Evolutionary conservation across 176 grass and related monocot species (phyloP), one percentile per base, ranked within the genome.

Genomic region (Zea mays): DNA sequence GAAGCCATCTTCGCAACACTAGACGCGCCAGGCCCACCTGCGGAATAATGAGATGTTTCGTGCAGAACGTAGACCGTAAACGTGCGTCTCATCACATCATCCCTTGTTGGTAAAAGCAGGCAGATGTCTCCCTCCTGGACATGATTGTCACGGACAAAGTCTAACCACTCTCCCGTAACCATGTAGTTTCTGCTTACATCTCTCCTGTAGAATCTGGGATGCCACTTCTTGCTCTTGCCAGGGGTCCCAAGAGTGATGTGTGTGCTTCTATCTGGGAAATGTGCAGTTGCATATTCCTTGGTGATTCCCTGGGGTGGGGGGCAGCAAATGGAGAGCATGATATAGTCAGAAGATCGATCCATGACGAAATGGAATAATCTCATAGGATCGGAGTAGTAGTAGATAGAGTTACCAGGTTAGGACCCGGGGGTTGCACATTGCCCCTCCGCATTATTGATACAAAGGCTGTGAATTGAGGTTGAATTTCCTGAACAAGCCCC

Each of bases 231-330:
- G 50, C 47, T 71, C 43, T 72, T 79, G 9, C 85, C 76, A 9
- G 40, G 70, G 0, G 4, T 20, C 66, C 54, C n/a, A 46, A 90
- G 69, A 17, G 47, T 40, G 35, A 84, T 37, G n/a, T 8, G 61
- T 76, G 64, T 70, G 27, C 38, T 81, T 73, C 4, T 4, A 20
- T 33, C 40, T 47, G 69, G 75, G 11, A 84, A 77, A 78, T 86
- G 38, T 34, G 35, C n/a, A 8, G 2, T 7, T 9, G 80, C 72
- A 79, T 87, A 90, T 2, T 43, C 3, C 38, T 37, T 87, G 8
- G 84, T 58, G 44, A 90, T 74, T n/a, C 48, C 59, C 88, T 87
- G n/a, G n/a, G n/a, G n/a, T n/a, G n/a, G n/a, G n/a, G n/a, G 50
- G 47, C 62, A n/a, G n/a, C 16, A 69, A 64, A 62, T 16, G n/a